Conservation (phyloP, 164 flowering plant genomes). For the Chimonanthus praecox region DNA sequence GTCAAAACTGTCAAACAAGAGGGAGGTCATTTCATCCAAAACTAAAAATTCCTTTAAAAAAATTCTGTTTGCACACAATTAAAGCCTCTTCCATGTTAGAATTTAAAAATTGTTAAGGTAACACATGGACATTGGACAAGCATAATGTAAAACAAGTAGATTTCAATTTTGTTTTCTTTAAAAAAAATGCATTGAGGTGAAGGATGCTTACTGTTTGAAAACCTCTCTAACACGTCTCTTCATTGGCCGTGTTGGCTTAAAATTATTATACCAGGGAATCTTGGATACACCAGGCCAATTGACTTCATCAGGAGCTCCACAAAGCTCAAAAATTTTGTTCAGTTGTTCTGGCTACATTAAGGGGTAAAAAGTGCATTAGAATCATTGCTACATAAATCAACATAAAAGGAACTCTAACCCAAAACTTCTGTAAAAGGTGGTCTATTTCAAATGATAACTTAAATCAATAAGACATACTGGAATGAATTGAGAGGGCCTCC, state of each 20-base stretch:
- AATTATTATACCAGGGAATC: conserved; percentile 69
- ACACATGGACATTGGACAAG: not conserved
- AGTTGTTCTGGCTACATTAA: conserved; percentile 69
- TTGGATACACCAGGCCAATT: conserved; percentile 87
- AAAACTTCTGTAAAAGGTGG: too few species aligned
- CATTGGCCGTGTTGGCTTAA: conserved; percentile 66
- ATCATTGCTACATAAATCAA: not conserved
- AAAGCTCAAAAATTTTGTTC: conserved; percentile 73
- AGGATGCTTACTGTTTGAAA: conserved; percentile 60
- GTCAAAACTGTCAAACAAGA: conserved; percentile 47
- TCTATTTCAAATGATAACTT: not conserved
- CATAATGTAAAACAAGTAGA: not conserved
- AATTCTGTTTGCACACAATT: not conserved
- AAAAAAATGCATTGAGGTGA: not conserved
- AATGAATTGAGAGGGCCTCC: too few species aligned
- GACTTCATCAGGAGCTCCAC: conserved; percentile 75
- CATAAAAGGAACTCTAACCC: not conserved
- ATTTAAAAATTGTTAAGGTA: not conserved
- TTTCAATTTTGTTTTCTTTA: not conserved
- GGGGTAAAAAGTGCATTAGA: conserved; percentile 4
- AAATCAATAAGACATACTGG: too few species aligned
- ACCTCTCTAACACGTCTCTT: conserved; percentile 75
- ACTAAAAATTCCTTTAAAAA: not conserved
- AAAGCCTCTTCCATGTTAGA: not conserved
- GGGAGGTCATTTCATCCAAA: not conserved